Percentiles rank a stretch among this genome's conserved stretches.
phyloP scores from a whole-genome alignment of 140 eudicot genomes.

The Anethum foeniculum region DNA sequence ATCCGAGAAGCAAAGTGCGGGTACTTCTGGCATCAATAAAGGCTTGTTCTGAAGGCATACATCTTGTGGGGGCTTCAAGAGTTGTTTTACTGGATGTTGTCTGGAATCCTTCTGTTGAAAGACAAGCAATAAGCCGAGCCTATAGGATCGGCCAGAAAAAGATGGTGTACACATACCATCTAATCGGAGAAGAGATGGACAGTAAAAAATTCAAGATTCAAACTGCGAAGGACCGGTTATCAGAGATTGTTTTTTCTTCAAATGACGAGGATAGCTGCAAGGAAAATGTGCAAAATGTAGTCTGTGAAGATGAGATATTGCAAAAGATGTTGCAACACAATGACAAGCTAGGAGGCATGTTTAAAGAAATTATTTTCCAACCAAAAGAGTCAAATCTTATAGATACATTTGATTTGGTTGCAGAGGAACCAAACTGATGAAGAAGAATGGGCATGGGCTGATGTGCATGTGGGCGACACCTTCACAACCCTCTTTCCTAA shows the following conservation, averaged over 20 bases:
- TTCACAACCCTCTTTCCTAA: background rate
- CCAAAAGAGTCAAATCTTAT: background rate
- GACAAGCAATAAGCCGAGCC: conserved; percentile 8
- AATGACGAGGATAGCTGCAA: background rate
- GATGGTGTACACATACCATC: background rate
- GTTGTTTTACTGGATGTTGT: conserved; percentile 5
- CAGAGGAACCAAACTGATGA: background rate
- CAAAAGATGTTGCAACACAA: background rate
- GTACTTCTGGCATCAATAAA: conserved; percentile 60
- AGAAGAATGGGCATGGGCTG: background rate
- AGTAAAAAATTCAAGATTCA: background rate
- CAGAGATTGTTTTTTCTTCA: background rate
- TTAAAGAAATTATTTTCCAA: background rate
- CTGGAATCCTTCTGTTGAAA: conserved; percentile 6
- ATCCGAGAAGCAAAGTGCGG: conserved; percentile 18
- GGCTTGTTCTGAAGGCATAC: conserved; percentile 68
- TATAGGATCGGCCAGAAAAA: background rate
- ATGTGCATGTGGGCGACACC: background rate
- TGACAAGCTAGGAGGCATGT: conserved; percentile 1
- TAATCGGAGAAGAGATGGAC: background rate
- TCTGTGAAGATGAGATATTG: conserved; percentile 1
- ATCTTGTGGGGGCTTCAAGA: conserved; percentile 24
- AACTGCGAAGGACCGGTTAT: background rate
- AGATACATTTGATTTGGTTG: background rate
- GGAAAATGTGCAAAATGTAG: background rate